Evolutionary conservation across 1,139 yeast genomes (phyloP).

Genomic region (Suhomyces kunorum): DNA sequence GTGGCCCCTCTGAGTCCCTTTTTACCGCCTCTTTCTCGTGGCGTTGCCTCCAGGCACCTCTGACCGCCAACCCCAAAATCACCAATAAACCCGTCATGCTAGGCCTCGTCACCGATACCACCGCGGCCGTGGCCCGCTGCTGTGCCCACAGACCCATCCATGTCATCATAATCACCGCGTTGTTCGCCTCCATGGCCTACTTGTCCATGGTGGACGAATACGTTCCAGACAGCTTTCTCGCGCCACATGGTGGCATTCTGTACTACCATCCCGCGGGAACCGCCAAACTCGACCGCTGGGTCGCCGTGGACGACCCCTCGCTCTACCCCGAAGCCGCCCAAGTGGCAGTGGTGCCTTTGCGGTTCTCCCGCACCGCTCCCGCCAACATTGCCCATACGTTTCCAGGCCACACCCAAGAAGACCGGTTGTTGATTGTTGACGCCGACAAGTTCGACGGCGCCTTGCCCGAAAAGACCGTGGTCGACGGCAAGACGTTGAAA

Average conservation of each 20-base stretch:
- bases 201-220: slow-evolving; percentile 81
- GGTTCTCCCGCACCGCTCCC: slow-evolving; percentile 43
- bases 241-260: slow-evolving; percentile 24
- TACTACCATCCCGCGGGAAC: slow-evolving; percentile 51
- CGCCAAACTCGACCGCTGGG: slow-evolving; percentile 47
- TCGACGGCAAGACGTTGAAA: slow-evolving; percentile 59
- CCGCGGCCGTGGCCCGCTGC: slow-evolving; percentile 54
- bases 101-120: slow-evolving; percentile 32
- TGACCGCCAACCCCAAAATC: no score
- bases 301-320: slow-evolving; percentile 25
- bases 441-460: slow-evolving; percentile 37
- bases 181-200: slow-evolving; percentile 80
- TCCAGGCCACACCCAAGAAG: slow-evolving; percentile 35
- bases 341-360: slow-evolving; percentile 54
- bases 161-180: slow-evolving; percentile 69
- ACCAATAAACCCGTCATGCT: no score
- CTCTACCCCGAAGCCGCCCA: slow-evolving; percentile 44
- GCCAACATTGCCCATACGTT: slow-evolving; percentile 36
- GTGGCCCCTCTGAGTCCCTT: no score
- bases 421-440: slow-evolving; percentile 46
- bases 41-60: no score
- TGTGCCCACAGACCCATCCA: slow-evolving; percentile 91
- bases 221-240: slow-evolving; percentile 44
- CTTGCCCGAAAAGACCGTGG: slow-evolving; percentile 33
- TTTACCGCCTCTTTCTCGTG: no score